Percentiles rank a stretch among this genome's conserved stretches.
Conservation (phyloP, 345 rosid species). For the Salix dunnii region DNA sequence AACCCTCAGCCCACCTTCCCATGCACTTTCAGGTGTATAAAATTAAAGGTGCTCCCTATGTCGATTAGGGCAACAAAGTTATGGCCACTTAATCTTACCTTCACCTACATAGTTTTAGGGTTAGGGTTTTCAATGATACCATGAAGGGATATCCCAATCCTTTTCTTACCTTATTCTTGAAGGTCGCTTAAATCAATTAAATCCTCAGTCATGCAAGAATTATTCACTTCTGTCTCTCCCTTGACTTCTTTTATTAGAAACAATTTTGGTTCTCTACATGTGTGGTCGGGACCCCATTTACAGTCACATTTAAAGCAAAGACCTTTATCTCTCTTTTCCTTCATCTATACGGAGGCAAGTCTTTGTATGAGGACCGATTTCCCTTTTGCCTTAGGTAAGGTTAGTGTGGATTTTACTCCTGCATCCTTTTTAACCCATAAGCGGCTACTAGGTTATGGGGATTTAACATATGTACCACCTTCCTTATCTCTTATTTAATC, state of each 20-base stretch:
- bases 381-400: fast-evolving
- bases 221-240: no score
- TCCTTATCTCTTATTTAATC: not conserved
- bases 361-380: no score
- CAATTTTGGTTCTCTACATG: not conserved
- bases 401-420: not conserved
- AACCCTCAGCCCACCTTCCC: not conserved
- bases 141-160: not conserved
- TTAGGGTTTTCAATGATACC: not conserved
- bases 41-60: not conserved
- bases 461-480: no score
- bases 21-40: not conserved
- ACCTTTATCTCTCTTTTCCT: no score
- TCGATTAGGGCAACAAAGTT: no score
- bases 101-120: not conserved
- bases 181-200: not conserved
- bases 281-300: not conserved
- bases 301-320: no score
- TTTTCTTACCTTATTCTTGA: not conserved
- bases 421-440: not conserved
- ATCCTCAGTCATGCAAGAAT: no score
- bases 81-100: no score
- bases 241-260: no score
- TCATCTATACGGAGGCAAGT: no score
- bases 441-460: fast-evolving